Percentiles rank a stretch among this genome's conserved stretches.
These are phyloP conservation scores for Xylaria sp. DNA, from an alignment of 2,329 filamentous ascomycete species.

Conservation along the genomic window DNA sequence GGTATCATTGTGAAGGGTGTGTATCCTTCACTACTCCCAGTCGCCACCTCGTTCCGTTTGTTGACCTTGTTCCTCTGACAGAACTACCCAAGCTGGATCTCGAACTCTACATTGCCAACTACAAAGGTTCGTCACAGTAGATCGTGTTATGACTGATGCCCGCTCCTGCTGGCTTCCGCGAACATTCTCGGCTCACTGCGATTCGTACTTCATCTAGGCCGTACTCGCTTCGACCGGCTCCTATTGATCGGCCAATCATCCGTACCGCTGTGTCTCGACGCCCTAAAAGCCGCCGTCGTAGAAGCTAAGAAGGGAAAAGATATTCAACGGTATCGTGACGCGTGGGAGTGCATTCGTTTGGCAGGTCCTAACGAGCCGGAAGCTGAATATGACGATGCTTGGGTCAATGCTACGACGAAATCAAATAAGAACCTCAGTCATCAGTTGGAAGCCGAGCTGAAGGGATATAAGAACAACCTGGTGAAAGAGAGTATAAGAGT, in stretches of 20 bases:
- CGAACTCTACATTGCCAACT: constrained; percentile 90
- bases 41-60: not conserved
- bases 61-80: constrained; percentile 51
- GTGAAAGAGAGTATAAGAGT: constrained; percentile 97
- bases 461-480: constrained; percentile 94
- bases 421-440: constrained; percentile 76
- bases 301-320: constrained; percentile 84
- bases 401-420: constrained; percentile 76
- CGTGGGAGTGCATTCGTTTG: constrained; percentile 71
- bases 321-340: constrained; percentile 74
- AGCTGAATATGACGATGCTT: constrained; percentile 73
- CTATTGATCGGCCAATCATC: constrained; percentile 84
- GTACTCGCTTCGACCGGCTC: constrained; percentile 83
- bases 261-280: constrained; percentile 79
- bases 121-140: constrained; percentile 70
- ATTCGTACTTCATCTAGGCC: constrained; percentile 63
- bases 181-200: constrained; percentile 16
- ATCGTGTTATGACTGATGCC: constrained; percentile 2
- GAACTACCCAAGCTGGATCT: constrained; percentile 90
- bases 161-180: not conserved
- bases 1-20: constrained; percentile 56
- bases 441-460: constrained; percentile 85
- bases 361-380: constrained; percentile 75
- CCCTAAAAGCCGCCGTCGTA: constrained; percentile 78
- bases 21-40: not conserved